Conservation (phyloP, 306 rosid species). For the Fagus crenata region DNA sequence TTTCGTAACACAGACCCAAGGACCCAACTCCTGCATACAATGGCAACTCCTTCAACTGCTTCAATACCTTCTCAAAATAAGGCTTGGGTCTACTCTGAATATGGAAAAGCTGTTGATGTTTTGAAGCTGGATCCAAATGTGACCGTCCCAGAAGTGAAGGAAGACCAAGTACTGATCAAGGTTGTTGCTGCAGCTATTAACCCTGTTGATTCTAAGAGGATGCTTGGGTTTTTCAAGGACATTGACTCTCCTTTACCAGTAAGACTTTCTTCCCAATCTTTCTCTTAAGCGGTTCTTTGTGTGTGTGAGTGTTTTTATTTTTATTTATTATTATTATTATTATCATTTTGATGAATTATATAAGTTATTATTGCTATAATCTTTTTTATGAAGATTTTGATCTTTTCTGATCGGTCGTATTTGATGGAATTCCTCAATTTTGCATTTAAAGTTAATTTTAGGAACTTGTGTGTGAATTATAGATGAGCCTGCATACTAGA, state of each 20-base stretch:
- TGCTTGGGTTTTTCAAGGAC: too few relatives aligned
- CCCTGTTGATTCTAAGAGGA: conserved; percentile 26
- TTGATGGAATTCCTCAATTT: too few relatives aligned
- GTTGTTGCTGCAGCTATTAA: conserved; percentile 69
- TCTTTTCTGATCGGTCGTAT: too few relatives aligned
- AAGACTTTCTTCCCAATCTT: conserved; percentile 6
- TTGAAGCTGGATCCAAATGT: too few relatives aligned
- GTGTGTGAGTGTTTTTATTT: neutral
- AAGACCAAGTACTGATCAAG: conserved; percentile 42
- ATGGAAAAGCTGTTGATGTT: too few relatives aligned
- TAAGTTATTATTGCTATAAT: neutral
- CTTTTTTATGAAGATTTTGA: too few relatives aligned
- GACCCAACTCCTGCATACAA: neutral
- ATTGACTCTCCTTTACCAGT: conserved; percentile 39
- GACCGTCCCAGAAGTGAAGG: too few relatives aligned
- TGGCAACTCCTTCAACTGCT: too few relatives aligned
- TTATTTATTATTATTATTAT: too few relatives aligned
- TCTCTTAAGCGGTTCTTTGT: neutral
- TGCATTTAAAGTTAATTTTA: neutral
- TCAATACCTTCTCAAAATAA: too few relatives aligned
- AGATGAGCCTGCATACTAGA: neutral
- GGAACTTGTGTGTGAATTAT: neutral
- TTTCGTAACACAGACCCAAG: neutral
- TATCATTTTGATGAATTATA: neutral
- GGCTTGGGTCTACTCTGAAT: too few relatives aligned